Percentiles rank a stretch among this genome's conserved stretches.
phyloP scores from a whole-genome alignment of 192 early-diverging fungal genomes.

The Linnemannia exigua region DNA sequence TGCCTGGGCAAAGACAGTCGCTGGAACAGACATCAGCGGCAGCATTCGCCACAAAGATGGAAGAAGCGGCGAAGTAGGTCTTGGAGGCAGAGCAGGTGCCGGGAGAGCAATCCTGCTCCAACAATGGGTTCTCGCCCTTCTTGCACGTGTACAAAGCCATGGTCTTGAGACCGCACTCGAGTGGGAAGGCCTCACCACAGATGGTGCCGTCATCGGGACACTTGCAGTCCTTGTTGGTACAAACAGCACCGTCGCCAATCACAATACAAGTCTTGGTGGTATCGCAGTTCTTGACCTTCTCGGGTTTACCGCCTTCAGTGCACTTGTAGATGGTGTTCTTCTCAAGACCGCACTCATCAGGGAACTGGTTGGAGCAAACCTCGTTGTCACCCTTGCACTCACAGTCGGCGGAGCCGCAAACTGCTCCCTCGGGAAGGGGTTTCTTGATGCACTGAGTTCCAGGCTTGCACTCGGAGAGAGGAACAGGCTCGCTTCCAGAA shows the following conservation, averaged over 20 bases:
- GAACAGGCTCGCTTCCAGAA: neutral
- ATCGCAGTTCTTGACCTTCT: constrained; percentile 5
- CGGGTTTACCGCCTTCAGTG: neutral
- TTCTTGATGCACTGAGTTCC: neutral
- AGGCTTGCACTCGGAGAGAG: constrained; percentile 2
- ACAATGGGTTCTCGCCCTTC: neutral
- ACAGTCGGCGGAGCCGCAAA: neutral
- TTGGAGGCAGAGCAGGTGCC: neutral
- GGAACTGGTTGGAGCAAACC: neutral
- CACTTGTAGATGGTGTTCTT: constrained; percentile 11
- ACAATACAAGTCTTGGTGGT: neutral
- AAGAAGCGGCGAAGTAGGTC: neutral
- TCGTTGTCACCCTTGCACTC: constrained; percentile 9
- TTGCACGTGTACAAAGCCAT: neutral
- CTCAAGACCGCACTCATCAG: neutral
- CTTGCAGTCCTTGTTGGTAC: neutral
- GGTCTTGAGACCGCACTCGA: neutral
- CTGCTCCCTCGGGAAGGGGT: neutral
- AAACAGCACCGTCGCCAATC: neutral
- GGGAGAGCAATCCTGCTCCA: neutral
- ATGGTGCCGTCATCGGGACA: neutral
- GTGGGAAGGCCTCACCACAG: constrained; percentile 13
- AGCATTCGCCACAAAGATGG: neutral
- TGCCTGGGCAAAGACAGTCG: neutral
- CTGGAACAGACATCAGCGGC: neutral